Evolutionary conservation across 345 rosid genomes (phyloP), one percentile per base, ranked within the genome.

Genomic region (Euphorbia peplus): DNA sequence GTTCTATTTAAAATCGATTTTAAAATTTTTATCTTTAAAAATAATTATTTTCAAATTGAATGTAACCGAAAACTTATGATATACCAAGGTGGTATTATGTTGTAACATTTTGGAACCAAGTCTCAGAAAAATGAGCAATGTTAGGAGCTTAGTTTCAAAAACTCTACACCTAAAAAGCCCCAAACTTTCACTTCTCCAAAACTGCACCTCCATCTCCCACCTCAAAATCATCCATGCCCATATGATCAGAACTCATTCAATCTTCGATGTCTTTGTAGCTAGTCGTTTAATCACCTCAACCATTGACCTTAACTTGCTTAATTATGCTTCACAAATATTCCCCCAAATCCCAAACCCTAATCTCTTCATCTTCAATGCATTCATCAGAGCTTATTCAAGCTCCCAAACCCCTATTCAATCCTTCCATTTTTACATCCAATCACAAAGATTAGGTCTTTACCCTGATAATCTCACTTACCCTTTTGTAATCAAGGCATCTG

Each of bases 401-500:
- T 60, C 84, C 64, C 56, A 75, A 76, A 75, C 66, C 61, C 84
- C 88, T 18, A 55, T 50, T 18, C 74, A 64, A 67, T 76, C 86
- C n/a, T 76, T 83, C 28, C 66, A 62, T 28, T 82, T 90, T 42
- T 87, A 87, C 53, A 60, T 70, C 46, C 83, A 79, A 47, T 67
- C 87, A 65, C 75, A 78, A 26, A 64, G 79, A 5, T 64, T 59
- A 12, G 65, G 78, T 0, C 29, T 88, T 24, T 48, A 73, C 41
- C 95, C 90, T 8, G 90, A 87, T 82, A 87, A 88, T 74, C 77
- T 90, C 29, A 90, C 88, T 5, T 87, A 84, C 79, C 90, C 95
- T 24, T 90, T 84, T 79, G 60, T 87, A 46, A 62, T 84, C 30
- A 88, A 82, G 72, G 87, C 95, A 0, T 83, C 83, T 73, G 21